Conservation (phyloP, 2,329 filamentous ascomycete species). For the Penicillium janthinellum region DNA sequence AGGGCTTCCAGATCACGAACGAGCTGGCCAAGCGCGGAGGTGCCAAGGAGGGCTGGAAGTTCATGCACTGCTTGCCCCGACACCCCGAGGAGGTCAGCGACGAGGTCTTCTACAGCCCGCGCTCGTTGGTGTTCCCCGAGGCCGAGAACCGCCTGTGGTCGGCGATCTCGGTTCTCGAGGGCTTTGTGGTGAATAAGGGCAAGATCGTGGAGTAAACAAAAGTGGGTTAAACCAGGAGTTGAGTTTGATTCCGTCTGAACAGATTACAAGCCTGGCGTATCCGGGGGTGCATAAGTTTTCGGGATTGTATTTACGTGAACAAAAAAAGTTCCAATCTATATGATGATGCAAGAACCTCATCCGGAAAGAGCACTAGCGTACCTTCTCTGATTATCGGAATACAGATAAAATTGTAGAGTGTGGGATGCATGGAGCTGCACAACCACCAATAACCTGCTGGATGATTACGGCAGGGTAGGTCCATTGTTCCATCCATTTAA, state of each 20-base stretch:
- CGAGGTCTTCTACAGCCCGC: slow-evolving; percentile 86
- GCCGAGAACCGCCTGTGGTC: slow-evolving; percentile 94
- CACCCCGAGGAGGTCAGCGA: slow-evolving; percentile 92
- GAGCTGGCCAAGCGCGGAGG: slow-evolving; percentile 81
- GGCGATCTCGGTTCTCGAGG: slow-evolving; percentile 81
- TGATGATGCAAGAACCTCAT: neutral
- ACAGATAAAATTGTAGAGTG: neutral
- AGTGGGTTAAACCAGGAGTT: neutral
- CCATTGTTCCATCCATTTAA: neutral
- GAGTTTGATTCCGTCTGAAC: neutral
- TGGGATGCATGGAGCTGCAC: neutral
- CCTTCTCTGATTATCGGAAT: neutral
- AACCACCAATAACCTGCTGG: slow-evolving; percentile 12
- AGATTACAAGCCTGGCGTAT: neutral
- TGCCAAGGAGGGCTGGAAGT: slow-evolving; percentile 88
- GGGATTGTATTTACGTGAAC: neutral
- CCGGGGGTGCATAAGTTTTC: neutral
- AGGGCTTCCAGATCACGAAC: slow-evolving; percentile 87
- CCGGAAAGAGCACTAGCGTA: neutral
- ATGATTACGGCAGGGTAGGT: slow-evolving; percentile 11
- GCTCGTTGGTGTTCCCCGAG: slow-evolving; percentile 88
- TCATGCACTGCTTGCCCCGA: slow-evolving; percentile 96
- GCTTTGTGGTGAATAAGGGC: slow-evolving; percentile 92
- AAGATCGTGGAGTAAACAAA: slow-evolving; percentile 55
- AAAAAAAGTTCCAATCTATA: neutral